Percentiles rank a stretch among this genome's conserved stretches.
Evolutionary conservation across 2,329 filamentous ascomycete species (phyloP).

Genomic region (Sporothrix phasma): DNA sequence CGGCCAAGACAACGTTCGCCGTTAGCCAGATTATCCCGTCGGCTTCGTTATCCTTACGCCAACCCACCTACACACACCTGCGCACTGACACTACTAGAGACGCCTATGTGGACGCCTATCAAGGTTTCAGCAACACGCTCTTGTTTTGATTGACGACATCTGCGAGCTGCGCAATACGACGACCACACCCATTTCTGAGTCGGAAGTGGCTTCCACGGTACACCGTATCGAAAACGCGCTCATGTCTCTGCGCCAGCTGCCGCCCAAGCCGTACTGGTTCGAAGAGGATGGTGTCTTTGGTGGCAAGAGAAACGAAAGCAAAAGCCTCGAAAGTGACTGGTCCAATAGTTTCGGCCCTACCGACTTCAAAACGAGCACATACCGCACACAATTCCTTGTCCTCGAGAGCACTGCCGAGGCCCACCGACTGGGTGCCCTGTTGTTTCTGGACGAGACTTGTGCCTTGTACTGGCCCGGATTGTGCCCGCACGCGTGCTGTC

Average conservation of each 20-base stretch:
- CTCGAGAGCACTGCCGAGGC: constrained; percentile 7
- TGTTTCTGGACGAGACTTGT: constrained; percentile 12
- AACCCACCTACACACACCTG: background rate
- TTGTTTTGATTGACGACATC: constrained; percentile 11
- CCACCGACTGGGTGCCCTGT: background rate
- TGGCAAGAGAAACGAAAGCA: background rate
- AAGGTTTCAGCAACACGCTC: constrained; percentile 7
- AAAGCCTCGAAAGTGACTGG: background rate
- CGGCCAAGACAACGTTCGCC: constrained; percentile 8
- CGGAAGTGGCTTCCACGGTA: background rate
- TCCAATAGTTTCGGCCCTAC: too few species aligned
- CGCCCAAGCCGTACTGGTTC: background rate
- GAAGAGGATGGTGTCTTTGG: background rate
- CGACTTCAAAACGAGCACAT: background rate
- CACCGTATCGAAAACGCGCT: background rate
- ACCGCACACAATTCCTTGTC: background rate
- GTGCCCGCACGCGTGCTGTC: background rate
- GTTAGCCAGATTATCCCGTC: background rate
- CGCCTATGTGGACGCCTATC: background rate
- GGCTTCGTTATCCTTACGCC: background rate
- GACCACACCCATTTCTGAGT: background rate
- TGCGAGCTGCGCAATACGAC: background rate
- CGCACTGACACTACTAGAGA: background rate
- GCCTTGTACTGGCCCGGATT: constrained; percentile 4
- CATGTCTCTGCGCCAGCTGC: background rate